These are phyloP conservation scores for Striga hermonthica DNA, from an alignment of 305 asterid species.

Conservation along the genomic window DNA sequence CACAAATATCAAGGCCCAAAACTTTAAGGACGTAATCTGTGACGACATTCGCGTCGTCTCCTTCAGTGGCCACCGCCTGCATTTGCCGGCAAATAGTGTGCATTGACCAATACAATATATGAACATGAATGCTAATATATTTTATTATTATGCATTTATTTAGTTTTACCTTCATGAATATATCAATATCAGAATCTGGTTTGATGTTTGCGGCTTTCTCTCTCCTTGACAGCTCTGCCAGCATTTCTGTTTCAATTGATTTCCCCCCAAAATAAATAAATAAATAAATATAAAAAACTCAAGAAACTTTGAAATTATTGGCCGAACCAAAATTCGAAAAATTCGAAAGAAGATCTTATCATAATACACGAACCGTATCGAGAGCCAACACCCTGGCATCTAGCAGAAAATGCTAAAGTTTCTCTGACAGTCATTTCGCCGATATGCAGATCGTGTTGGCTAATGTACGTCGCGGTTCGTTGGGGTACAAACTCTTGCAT, in stretches of 20 bases:
- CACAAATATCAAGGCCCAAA: background rate
- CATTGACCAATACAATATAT: background rate
- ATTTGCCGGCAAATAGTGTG: background rate
- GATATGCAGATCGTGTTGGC: constrained; percentile 14
- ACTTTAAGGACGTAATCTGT: constrained; percentile 10
- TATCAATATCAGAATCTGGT: constrained; percentile 75
- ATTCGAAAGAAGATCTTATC: background rate
- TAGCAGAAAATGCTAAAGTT: constrained; percentile 6
- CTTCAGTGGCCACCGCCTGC: constrained; percentile 8
- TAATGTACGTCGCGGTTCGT: background rate
- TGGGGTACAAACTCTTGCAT: constrained; percentile 3
- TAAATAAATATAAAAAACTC: background rate
- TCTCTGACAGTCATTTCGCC: constrained; percentile 11
- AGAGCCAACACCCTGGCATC: constrained; percentile 8
- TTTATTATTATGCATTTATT: background rate
- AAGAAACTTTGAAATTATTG: background rate
- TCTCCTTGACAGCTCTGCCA: constrained; percentile 79
- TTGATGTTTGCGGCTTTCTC: constrained; percentile 73
- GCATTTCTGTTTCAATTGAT: constrained; percentile 48
- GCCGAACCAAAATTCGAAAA: too few relatives aligned
- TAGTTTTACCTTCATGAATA: constrained; percentile 66
- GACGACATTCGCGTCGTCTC: constrained; percentile 4
- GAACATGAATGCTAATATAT: background rate
- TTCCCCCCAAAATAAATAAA: background rate
- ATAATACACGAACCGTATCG: constrained; percentile 1